Evolutionary conservation across 768 basidiomycete species (phyloP).

Genomic region (Termitomyces bulborhizus): DNA sequence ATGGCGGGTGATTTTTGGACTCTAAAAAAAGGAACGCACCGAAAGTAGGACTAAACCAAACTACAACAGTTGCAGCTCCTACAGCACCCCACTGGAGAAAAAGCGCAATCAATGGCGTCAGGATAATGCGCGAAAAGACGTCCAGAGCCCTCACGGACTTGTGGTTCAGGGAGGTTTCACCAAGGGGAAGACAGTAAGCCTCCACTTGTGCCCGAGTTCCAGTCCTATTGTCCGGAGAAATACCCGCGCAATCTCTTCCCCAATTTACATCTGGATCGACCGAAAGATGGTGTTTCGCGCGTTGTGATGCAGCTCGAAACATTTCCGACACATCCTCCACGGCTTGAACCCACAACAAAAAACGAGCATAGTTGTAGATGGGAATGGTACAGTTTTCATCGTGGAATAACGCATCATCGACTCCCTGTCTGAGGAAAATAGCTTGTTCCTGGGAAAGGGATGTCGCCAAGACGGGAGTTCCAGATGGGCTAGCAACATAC

Average conservation of each 20-base stretch:
- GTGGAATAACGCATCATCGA: conserved; percentile 8
- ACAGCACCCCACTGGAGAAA: conserved; percentile 15
- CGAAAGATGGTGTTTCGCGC: conserved; percentile 9
- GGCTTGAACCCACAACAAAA: conserved; percentile 21
- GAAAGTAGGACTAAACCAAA: too few relatives aligned
- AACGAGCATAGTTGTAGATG: conserved; percentile 25
- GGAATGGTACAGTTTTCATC: conserved; percentile 20
- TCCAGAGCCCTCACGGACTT: neutral
- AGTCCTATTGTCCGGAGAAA: conserved; percentile 10
- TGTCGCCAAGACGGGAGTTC: neutral
- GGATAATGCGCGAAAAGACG: conserved; percentile 14
- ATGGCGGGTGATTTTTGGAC: too few relatives aligned
- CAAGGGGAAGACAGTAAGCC: conserved; percentile 8
- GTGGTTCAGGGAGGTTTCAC: neutral
- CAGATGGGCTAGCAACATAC: conserved; percentile 17
- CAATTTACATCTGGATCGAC: conserved; percentile 13
- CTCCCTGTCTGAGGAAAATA: conserved; percentile 11
- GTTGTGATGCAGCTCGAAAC: conserved; percentile 16
- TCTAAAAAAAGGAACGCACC: too few relatives aligned
- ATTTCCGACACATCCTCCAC: conserved; percentile 18
- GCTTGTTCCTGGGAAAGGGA: conserved; percentile 12
- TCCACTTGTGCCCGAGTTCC: conserved; percentile 15
- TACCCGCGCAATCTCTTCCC: conserved; percentile 3
- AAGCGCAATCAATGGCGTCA: conserved; percentile 10
- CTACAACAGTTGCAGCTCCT: too few relatives aligned